Conservation (phyloP, 768 basidiomycete genomes). For the Zangia roseola region DNA sequence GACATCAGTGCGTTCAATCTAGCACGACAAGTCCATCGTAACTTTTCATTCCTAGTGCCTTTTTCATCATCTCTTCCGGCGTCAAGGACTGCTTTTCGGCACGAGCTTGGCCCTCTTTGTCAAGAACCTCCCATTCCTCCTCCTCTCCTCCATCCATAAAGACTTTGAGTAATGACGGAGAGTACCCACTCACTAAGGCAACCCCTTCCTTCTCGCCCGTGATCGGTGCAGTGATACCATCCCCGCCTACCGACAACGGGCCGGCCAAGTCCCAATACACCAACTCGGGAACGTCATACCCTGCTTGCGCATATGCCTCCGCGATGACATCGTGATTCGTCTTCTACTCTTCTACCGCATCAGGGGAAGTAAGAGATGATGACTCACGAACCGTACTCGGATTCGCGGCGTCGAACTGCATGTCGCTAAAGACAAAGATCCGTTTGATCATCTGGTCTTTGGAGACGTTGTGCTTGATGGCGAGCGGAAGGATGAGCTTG, state of each 20-base stretch:
- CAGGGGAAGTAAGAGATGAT: no score
- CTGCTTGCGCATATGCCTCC: conserved; percentile 53
- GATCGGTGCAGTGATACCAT: conserved; percentile 44
- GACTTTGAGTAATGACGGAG: conserved; percentile 65
- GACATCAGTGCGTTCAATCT: no score
- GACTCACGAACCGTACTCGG: no score
- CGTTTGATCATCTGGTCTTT: conserved; percentile 75
- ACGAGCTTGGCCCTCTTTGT: conserved; percentile 23
- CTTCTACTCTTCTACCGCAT: conserved; percentile 41
- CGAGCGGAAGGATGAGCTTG: conserved; percentile 60
- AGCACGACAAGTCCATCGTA: conserved; percentile 45
- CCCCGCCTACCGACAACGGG: conserved; percentile 9
- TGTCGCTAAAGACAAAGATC: conserved; percentile 74
- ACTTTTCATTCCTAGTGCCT: conserved; percentile 46
- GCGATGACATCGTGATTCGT: conserved; percentile 62
- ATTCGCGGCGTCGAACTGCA: conserved; percentile 61
- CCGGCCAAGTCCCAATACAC: conserved; percentile 66
- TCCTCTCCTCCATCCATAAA: conserved; percentile 58
- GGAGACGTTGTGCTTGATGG: conserved; percentile 51
- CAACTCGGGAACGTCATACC: conserved; percentile 71
- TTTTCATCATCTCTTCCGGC: conserved; percentile 47
- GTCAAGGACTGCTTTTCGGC: conserved; percentile 35
- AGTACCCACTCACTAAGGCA: conserved; percentile 69
- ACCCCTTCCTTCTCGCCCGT: conserved; percentile 56
- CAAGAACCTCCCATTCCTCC: conserved; percentile 37